Conservation (phyloP, 768 basidiomycete genomes). For the Tulasnella sp. region DNA sequence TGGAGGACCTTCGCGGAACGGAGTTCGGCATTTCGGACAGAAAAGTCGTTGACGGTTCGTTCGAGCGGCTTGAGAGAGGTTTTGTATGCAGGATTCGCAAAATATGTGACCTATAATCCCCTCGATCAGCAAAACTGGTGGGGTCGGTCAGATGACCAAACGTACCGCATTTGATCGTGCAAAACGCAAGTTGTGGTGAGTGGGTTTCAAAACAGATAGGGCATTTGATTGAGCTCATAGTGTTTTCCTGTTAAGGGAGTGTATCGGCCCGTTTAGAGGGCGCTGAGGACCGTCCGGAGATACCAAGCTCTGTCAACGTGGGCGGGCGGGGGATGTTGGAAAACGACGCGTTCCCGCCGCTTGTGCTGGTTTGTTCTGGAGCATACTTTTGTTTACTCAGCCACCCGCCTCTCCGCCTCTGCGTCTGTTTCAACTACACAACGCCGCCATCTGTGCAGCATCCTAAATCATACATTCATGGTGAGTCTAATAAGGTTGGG, state of each 20-base stretch:
- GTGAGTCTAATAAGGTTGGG: background rate
- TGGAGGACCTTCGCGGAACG: background rate
- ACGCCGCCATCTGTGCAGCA: background rate
- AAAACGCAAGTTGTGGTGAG: background rate
- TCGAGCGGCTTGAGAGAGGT: background rate
- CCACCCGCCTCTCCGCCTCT: no score
- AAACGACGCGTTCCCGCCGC: background rate
- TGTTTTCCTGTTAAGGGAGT: background rate
- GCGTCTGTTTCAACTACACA: background rate
- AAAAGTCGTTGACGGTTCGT: conserved; percentile 1
- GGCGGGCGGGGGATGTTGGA: background rate
- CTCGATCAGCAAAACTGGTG: background rate
- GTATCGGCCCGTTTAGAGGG: background rate
- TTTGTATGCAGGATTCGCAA: background rate
- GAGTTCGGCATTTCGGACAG: background rate
- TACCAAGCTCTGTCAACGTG: background rate
- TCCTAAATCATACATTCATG: background rate
- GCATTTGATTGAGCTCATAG: conserved; percentile 3
- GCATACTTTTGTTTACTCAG: background rate
- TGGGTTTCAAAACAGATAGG: conserved; percentile 5
- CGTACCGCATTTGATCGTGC: conserved; percentile 2
- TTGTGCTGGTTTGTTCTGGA: background rate
- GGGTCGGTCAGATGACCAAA: background rate
- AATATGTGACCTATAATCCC: background rate
- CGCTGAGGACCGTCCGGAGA: background rate